A percentile compares a stretch with the other conserved stretches of the same genome.
These are phyloP conservation scores for Podospora comata DNA, from an alignment of 495 filamentous ascomycete species.

Conservation along the genomic window DNA sequence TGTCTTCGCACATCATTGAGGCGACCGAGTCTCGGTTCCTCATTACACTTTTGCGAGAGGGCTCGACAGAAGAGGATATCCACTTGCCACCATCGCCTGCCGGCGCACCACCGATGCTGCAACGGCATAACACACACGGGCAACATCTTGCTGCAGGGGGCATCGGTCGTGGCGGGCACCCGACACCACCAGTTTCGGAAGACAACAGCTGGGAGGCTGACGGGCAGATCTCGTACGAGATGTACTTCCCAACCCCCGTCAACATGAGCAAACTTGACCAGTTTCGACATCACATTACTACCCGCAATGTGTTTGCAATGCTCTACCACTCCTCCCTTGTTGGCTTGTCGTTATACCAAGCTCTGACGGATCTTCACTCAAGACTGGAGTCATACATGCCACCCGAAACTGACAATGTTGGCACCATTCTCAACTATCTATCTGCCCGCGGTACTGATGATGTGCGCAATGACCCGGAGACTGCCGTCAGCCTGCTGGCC, in stretches of 20 bases:
- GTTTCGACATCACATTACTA: constrained; percentile 56
- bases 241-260: constrained; percentile 54
- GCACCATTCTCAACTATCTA: constrained; percentile 56
- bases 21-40: constrained; percentile 53
- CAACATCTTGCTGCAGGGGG: constrained; percentile 30
- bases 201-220: constrained; percentile 42
- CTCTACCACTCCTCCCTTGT: constrained; percentile 56
- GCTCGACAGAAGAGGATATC: constrained; percentile 46
- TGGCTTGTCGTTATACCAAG: constrained; percentile 56
- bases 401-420: constrained; percentile 43
- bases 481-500: constrained; percentile 59
- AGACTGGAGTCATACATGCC: constrained; percentile 55
- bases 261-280: constrained; percentile 45
- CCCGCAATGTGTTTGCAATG: constrained; percentile 63
- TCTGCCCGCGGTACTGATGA: constrained; percentile 61
- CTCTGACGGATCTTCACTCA: constrained; percentile 54
- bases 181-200: constrained; percentile 46
- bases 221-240: constrained; percentile 55
- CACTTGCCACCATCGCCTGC: constrained; percentile 45
- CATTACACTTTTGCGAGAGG: constrained; percentile 51
- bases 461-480: constrained; percentile 58
- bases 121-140: constrained; percentile 29
- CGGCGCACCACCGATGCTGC: constrained; percentile 43
- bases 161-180: constrained; percentile 33
- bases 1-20: constrained; percentile 56